Base-by-base conservation (phyloP, 257 asterid species). In the Salvia splendens region DNA sequence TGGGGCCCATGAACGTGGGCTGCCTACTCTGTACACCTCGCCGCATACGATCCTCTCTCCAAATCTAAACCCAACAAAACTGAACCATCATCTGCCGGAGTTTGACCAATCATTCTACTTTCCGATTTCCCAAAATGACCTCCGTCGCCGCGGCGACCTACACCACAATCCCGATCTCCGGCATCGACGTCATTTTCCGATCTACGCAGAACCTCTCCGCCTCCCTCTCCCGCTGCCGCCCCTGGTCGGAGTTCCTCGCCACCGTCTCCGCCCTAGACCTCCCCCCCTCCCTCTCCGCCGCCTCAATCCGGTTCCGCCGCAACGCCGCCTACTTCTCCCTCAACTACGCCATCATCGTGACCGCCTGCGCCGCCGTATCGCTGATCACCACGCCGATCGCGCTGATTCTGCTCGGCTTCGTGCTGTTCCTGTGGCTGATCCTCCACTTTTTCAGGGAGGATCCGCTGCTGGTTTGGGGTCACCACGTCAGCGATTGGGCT, bases 111-210 rank as follows among this genome's bases (percentile, higher is more conserved):
- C 79, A 69, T 51, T 49, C 46, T 15, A 8, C 14, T 17, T 56
- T 30, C 36, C 51, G 35, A 69, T 68, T 8, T 52, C 71, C 71
- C 77, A 73, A 72, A 70, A 84, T 86, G 94, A 79, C 80, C 74
- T 69, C 78, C 63, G 6, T 71, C 17, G 16, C 83, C 51, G 72
- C 84, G 33, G 45, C 84, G 0, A 73, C 88, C 12, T 86, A 85
- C 88, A 88, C 91, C 53, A 86, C 97, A 17, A 86, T 88, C 43
- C 92, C 97, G 6, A 88, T 86, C 43, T 81, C 93, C 69, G 83
- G 62, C 50, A 9, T 76, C 24, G 89, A 81, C 61, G 91, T 85
- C 80, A 40, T 88, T 2, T 75, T 77, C 74, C 75, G 95, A 45
- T 91, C 97, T 3, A 43, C 83, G 53, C 92, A 86, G 54, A 91